phyloP scores from a whole-genome alignment of 352 stramenopile species.

The Pythium dissimile region DNA sequence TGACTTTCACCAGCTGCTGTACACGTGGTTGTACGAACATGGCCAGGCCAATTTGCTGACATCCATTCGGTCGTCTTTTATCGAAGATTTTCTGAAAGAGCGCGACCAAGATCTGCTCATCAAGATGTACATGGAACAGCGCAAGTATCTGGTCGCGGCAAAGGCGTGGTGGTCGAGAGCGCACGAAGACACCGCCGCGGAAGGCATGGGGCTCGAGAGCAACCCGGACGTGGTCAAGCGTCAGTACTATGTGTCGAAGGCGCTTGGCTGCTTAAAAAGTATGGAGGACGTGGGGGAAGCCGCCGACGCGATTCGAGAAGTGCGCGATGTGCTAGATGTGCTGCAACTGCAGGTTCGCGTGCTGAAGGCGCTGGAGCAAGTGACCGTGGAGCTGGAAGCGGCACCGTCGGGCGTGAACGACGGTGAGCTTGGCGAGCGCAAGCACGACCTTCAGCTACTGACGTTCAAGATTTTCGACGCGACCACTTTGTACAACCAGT shows the following conservation, averaged over 20 bases:
- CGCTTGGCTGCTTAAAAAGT: conserved; percentile 72
- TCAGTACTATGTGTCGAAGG: conserved; percentile 81
- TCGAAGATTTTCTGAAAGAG: conserved; percentile 81
- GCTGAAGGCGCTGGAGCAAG: conserved; percentile 69
- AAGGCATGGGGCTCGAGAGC: conserved; percentile 39
- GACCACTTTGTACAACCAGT: conserved; percentile 84
- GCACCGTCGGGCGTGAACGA: conserved; percentile 25
- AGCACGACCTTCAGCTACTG: conserved; percentile 60
- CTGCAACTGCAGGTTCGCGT: conserved; percentile 81
- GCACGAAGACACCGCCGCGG: conserved; percentile 38
- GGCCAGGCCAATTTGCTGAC: conserved; percentile 51
- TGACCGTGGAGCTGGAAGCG: conserved; percentile 61
- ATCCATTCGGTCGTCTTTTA: conserved; percentile 65
- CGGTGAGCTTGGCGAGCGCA: conserved; percentile 45
- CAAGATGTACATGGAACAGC: conserved; percentile 85
- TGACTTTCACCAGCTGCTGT: conserved; percentile 75
- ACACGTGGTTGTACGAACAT: conserved; percentile 83
- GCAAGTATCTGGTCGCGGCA: conserved; percentile 78
- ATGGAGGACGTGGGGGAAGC: conserved; percentile 71
- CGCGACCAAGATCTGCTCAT: conserved; percentile 84
- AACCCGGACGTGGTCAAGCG: conserved; percentile 79
- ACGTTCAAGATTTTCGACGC: conserved; percentile 79
- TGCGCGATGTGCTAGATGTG: conserved; percentile 80
- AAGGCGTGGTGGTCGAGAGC: conserved; percentile 83
- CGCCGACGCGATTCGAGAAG: conserved; percentile 67